A percentile compares a stretch with the other conserved stretches of the same genome.
Evolutionary conservation across 78 protist genomes (phyloP).

Genomic region (Bigelowiella natans): DNA sequence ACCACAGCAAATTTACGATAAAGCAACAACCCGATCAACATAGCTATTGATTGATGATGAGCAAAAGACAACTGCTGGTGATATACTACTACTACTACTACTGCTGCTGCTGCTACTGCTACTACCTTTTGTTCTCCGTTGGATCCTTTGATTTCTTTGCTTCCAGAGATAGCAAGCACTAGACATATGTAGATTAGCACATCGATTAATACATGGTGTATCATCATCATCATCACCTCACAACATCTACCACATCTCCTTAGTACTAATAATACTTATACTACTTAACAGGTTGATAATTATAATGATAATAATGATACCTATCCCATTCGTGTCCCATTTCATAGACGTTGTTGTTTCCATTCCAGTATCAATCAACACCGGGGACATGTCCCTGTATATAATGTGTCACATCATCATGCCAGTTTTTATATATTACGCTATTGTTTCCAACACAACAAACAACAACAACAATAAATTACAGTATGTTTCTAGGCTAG

Average conservation of each 20-base stretch:
- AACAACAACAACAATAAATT: too few species aligned
- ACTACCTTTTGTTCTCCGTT: background rate
- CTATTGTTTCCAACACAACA: too few species aligned
- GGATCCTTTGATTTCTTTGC: background rate
- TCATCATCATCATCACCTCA: too few species aligned
- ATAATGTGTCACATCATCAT: too few species aligned
- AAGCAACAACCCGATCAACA: too few species aligned
- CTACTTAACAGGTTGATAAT: background rate
- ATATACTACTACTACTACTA: too few species aligned
- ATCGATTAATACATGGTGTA: background rate
- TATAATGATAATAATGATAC: background rate
- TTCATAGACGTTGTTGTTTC: background rate
- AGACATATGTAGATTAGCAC: background rate
- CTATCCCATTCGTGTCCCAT: constrained; percentile 59
- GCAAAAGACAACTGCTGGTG: too few species aligned
- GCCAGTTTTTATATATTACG: too few species aligned
- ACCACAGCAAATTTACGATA: too few species aligned
- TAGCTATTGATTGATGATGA: too few species aligned
- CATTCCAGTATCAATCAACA: constrained; percentile 59
- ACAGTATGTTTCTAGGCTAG: too few species aligned
- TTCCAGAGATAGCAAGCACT: background rate
- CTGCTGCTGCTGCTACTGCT: too few species aligned
- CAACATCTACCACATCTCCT: background rate
- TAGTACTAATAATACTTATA: background rate
- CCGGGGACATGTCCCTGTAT: constrained; percentile 19